Percentiles rank a stretch among this genome's conserved stretches.
These are phyloP conservation scores for Metarhizium robertsii DNA, from an alignment of 2,329 filamentous ascomycete species.

Conservation along the genomic window DNA sequence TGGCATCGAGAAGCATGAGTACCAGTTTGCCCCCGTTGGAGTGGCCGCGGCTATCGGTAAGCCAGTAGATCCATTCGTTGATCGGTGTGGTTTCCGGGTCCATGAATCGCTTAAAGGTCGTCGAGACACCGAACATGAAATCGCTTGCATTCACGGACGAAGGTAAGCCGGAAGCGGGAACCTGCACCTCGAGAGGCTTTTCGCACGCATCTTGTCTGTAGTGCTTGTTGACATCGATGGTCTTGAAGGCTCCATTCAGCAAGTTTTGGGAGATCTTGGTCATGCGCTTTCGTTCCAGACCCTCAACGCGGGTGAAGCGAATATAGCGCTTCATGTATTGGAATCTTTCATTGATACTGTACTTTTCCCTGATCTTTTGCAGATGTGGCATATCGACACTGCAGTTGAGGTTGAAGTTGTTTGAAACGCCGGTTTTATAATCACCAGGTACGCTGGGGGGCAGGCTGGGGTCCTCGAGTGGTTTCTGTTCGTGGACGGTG, in stretches of 20 bases:
- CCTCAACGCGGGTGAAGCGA: constrained; percentile 36
- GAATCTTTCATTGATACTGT: constrained; percentile 38
- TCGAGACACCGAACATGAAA: constrained; percentile 51
- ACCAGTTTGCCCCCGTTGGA: constrained; percentile 49
- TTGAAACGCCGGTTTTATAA: constrained; percentile 8
- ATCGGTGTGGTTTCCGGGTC: constrained; percentile 42
- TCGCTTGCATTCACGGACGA: constrained; percentile 43
- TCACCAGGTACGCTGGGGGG: constrained; percentile 10
- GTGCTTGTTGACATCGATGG: constrained; percentile 35
- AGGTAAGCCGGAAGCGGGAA: constrained; percentile 41
- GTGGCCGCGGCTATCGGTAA: constrained; percentile 44
- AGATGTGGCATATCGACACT: constrained; percentile 38
- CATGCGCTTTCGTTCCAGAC: constrained; percentile 39
- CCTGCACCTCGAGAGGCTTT: constrained; percentile 40
- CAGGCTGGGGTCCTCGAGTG: constrained; percentile 15
- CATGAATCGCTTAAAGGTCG: constrained; percentile 45
- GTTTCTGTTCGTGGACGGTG: constrained; percentile 19
- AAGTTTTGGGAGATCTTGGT: constrained; percentile 41
- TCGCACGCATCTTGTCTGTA: constrained; percentile 34
- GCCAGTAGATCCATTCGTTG: constrained; percentile 51
- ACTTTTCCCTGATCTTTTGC: constrained; percentile 33
- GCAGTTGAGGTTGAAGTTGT: constrained; percentile 35
- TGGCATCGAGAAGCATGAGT: constrained; percentile 43
- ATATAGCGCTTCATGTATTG: constrained; percentile 49
- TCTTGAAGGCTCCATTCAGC: constrained; percentile 37